Evolutionary conservation across 164 flowering plant genomes (phyloP).

Genomic region (Liquidambar formosana): DNA sequence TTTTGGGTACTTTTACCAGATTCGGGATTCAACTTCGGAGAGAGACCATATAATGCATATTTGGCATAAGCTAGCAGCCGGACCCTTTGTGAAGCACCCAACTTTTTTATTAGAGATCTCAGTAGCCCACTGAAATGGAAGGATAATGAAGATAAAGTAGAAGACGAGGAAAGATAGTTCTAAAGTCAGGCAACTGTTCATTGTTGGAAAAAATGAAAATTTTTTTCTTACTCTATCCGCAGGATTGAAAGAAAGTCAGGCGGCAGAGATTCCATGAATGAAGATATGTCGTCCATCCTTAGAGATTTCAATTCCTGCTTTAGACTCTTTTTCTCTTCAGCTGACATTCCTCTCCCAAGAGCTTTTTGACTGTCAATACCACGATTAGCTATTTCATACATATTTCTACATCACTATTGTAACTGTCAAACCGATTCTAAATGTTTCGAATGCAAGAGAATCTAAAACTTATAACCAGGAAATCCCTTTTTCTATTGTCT

Average conservation of each 20-base stretch:
- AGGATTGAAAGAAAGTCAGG: slow-evolving; percentile 71
- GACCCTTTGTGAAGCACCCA: slow-evolving; percentile 65
- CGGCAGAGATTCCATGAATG: slow-evolving; percentile 91
- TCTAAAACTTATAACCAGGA: not conserved
- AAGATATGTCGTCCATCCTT: slow-evolving; percentile 74
- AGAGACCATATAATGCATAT: slow-evolving; percentile 65
- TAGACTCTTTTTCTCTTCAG: slow-evolving; percentile 60
- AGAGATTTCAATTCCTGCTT: slow-evolving; percentile 69
- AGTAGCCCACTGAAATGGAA: slow-evolving; percentile 64
- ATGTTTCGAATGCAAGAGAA: not conserved
- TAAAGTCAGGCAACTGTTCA: not conserved
- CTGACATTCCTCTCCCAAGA: slow-evolving; percentile 72
- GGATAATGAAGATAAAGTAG: slow-evolving; percentile 5
- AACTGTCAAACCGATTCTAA: not conserved
- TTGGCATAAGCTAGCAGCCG: slow-evolving; percentile 74
- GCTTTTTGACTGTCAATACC: slow-evolving; percentile 59
- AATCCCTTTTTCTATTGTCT: not conserved
- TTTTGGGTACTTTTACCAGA: slow-evolving; percentile 38
- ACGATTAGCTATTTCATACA: not conserved
- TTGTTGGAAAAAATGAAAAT: not conserved
- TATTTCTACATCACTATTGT: not conserved
- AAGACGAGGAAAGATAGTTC: not conserved
- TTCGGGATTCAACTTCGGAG: slow-evolving; percentile 31
- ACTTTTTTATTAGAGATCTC: slow-evolving; percentile 60
- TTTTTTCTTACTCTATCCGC: slow-evolving; percentile 62